phyloP scores from a whole-genome alignment of 495 filamentous ascomycete genomes.

The Talaromyces nanjingensis region DNA sequence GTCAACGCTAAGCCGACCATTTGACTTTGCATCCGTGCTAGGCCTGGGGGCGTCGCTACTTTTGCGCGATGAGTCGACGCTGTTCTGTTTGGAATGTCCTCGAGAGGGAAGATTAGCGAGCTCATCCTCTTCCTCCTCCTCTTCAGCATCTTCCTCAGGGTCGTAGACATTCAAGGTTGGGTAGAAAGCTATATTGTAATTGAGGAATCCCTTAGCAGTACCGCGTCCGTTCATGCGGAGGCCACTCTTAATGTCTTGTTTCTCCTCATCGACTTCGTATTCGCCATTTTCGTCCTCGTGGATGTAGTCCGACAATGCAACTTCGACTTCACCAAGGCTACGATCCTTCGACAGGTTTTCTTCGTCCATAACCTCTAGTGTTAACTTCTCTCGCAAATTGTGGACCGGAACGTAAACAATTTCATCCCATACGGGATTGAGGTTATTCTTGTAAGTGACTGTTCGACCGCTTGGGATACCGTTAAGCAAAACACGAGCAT shows the following conservation, averaged over 20 bases:
- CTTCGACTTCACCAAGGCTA: constrained; percentile 69
- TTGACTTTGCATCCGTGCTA: constrained; percentile 11
- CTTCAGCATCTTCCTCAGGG: constrained; percentile 81
- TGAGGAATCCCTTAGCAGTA: constrained; percentile 68
- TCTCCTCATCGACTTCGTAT: constrained; percentile 74
- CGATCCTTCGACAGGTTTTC: constrained; percentile 86
- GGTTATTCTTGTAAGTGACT: constrained; percentile 92
- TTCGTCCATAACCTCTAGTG: constrained; percentile 92
- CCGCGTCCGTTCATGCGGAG: constrained; percentile 63
- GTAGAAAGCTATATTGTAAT: constrained; percentile 84
- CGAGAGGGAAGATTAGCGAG: constrained; percentile 18
- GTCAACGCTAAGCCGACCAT: constrained; percentile 31
- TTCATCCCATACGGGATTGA: constrained; percentile 95
- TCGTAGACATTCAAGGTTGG: constrained; percentile 81
- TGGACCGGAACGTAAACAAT: constrained; percentile 92
- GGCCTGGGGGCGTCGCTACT: constrained; percentile 17
- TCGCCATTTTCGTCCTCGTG: constrained; percentile 70
- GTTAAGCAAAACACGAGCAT: constrained; percentile 79
- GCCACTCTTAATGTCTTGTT: constrained; percentile 49
- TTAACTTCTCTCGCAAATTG: constrained; percentile 72
- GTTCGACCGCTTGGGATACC: constrained; percentile 85
- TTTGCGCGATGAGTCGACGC: constrained; percentile 22
- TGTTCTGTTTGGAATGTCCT: constrained; percentile 26
- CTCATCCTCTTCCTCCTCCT: constrained; percentile 29
- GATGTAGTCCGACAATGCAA: constrained; percentile 73